A percentile compares a stretch with the other conserved stretches of the same genome.
Conservation (phyloP, 108 stramenopile genomes). For the Nitzschia inconspicua region DNA sequence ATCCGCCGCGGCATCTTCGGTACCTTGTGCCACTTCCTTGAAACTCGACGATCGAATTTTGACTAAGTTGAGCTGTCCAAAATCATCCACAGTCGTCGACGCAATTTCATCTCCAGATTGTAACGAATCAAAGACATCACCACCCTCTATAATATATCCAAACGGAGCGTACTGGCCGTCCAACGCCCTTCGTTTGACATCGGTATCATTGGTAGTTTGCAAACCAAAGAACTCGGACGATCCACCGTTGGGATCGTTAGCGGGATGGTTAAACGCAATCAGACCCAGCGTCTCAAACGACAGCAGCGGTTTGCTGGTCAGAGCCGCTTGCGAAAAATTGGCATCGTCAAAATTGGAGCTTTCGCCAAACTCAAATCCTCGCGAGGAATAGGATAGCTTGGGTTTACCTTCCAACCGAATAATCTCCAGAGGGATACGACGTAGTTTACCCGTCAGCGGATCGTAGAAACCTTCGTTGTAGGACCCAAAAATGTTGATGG, state of each 20-base stretch:
- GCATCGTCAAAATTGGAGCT: conserved; percentile 15
- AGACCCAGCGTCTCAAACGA: conserved; percentile 74
- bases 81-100: conserved; percentile 70
- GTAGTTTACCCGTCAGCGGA: conserved; percentile 76
- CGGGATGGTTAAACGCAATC: conserved; percentile 81
- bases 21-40: conserved; percentile 40
- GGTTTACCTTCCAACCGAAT: conserved; percentile 66
- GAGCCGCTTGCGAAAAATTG: conserved; percentile 23
- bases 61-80: conserved; percentile 68
- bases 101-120: conserved; percentile 73
- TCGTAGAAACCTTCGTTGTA: conserved; percentile 86
- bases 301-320: conserved; percentile 55
- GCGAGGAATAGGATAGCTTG: conserved; percentile 45
- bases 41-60: conserved; percentile 62
- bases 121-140: conserved; percentile 57
- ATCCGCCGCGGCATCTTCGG: conserved; percentile 13
- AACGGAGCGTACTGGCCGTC: conserved; percentile 84
- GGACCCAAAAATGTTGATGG: conserved; percentile 68
- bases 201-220: conserved; percentile 25
- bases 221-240: conserved; percentile 80
- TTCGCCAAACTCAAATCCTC: conserved; percentile 15
- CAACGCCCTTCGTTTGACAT: conserved; percentile 41
- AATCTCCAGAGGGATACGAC: conserved; percentile 79
- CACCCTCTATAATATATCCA: conserved; percentile 74
- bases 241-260: conserved; percentile 65